These are phyloP conservation scores for Zizania latifolia DNA, from an alignment of 176 grass and related monocot genomes.

Conservation along the genomic window DNA sequence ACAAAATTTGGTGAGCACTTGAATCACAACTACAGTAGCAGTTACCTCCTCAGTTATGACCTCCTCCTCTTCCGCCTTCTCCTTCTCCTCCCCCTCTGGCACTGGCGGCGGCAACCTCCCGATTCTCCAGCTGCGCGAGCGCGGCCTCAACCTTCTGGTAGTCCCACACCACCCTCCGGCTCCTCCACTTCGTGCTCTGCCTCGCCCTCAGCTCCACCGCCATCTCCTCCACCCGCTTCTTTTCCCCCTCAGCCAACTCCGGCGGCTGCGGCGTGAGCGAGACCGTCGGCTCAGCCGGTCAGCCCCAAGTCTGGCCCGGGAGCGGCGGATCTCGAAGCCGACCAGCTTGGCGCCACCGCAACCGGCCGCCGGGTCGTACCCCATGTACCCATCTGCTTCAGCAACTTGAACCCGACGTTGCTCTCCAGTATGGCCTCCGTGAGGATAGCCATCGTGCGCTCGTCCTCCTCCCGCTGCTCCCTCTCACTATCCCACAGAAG, in stretches of 20 bases:
- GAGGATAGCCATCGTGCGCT: constrained; percentile 47
- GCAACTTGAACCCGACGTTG: constrained; percentile 86
- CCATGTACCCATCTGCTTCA: constrained; percentile 93
- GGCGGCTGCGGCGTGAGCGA: background rate
- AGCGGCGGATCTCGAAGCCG: constrained; percentile 67
- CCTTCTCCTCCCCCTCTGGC: constrained; percentile 35
- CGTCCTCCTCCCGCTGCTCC: constrained; percentile 77
- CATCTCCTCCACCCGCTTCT: constrained; percentile 45
- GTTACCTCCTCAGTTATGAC: constrained; percentile 84
- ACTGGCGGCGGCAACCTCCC: constrained; percentile 44
- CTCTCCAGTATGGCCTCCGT: constrained; percentile 66
- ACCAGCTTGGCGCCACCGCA: constrained; percentile 44
- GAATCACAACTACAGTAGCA: background rate
- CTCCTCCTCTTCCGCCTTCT: constrained; percentile 53
- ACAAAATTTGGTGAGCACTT: background rate
- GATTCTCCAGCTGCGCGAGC: constrained; percentile 67
- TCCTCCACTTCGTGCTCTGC: constrained; percentile 68
- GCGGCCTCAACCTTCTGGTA: constrained; percentile 64
- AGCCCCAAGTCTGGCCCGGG: constrained; percentile 54
- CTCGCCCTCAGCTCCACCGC: constrained; percentile 61
- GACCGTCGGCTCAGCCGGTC: constrained; percentile 37
- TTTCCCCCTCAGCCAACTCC: constrained; percentile 39
- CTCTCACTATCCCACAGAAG: constrained; percentile 45
- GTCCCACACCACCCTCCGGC: constrained; percentile 46
- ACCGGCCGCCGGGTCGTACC: constrained; percentile 46